Conservation (phyloP, 164 flowering plant genomes). For the Stephania yunnanensis region DNA sequence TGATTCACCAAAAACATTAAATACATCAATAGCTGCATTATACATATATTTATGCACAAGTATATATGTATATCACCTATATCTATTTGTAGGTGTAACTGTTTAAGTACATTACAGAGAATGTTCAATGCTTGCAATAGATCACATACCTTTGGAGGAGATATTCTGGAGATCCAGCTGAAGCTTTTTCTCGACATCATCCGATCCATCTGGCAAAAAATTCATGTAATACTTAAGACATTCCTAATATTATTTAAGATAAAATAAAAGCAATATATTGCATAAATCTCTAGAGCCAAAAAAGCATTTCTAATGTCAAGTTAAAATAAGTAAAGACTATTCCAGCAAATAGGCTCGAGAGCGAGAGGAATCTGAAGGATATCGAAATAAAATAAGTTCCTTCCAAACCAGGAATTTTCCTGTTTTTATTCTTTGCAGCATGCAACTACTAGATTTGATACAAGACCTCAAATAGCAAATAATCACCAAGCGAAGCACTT, state of each 20-base stretch:
- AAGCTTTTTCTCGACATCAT: conserved; percentile 40
- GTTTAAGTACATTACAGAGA: neutral
- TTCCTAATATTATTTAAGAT: neutral
- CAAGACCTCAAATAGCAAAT: neutral
- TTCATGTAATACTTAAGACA: neutral
- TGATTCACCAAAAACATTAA: neutral
- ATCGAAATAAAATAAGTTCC: neutral
- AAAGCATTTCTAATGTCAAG: neutral
- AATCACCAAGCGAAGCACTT: conserved; percentile 7
- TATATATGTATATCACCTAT: neutral
- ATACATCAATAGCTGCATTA: neutral
- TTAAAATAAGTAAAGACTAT: neutral
- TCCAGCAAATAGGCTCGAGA: neutral
- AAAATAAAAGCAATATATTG: neutral
- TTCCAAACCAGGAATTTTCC: neutral
- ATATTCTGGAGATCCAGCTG: conserved; percentile 51
- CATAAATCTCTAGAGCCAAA: neutral
- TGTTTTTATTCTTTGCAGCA: neutral
- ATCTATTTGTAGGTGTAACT: neutral
- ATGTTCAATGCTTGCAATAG: neutral
- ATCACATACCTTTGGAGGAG: conserved; percentile 53
- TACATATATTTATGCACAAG: too few species aligned
- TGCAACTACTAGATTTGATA: neutral
- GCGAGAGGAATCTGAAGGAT: neutral
- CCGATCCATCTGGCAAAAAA: conserved; percentile 33